These are phyloP conservation scores for Pseudocercospora vitis DNA, from an alignment of 2,329 filamentous ascomycete species.

Conservation along the genomic window DNA sequence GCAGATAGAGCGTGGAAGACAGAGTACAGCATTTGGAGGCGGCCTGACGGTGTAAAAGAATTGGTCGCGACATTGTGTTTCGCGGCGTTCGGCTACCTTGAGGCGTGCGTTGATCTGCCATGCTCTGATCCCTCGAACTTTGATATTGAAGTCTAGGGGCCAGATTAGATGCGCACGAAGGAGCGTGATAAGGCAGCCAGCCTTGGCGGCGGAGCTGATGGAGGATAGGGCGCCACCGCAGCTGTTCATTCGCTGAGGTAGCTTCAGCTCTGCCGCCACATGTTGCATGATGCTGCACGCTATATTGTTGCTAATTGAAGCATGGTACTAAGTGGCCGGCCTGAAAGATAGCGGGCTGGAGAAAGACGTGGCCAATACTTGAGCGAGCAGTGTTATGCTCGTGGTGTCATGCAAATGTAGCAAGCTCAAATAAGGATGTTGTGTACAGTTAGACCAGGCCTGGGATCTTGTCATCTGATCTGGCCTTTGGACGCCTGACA, in stretches of 20 bases:
- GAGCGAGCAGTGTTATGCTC: neutral
- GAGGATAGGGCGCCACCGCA: neutral
- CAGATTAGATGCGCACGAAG: neutral
- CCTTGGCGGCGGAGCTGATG: neutral
- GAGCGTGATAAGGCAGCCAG: neutral
- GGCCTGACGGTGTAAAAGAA: neutral
- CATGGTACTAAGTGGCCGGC: neutral
- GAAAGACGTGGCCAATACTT: neutral
- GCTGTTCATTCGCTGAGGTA: neutral
- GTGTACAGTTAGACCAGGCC: too few species aligned
- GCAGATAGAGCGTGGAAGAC: neutral
- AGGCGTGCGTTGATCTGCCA: slow-evolving; percentile 1
- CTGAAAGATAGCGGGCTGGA: neutral
- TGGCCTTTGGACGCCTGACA: too few species aligned
- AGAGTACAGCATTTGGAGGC: neutral
- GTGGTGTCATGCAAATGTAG: too few species aligned
- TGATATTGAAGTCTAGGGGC: neutral
- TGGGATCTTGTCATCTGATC: too few species aligned
- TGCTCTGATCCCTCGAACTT: neutral
- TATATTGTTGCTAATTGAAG: slow-evolving; percentile 1
- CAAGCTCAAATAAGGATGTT: too few species aligned
- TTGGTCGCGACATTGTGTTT: neutral
- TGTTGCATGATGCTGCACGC: slow-evolving; percentile 1
- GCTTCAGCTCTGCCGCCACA: slow-evolving; percentile 4
- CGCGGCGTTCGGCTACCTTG: neutral